phyloP scores from a whole-genome alignment of 1,139 yeast species.

The Protomyces pachydermus region DNA sequence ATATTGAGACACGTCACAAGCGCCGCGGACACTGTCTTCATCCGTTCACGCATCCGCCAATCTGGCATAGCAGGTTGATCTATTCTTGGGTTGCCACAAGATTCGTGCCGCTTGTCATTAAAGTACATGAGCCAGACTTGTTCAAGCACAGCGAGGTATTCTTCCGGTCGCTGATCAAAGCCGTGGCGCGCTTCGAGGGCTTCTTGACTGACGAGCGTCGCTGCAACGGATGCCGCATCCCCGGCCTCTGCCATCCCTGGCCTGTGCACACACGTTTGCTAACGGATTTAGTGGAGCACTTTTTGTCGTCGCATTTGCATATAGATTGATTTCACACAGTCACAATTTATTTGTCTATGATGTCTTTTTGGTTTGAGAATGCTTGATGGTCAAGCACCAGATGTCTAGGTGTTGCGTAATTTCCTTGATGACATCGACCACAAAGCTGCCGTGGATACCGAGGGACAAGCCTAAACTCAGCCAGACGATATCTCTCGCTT shows the following conservation, averaged over 20 bases:
- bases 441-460: slow-evolving; percentile 38
- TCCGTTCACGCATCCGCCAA: slow-evolving; percentile 92
- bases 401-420: slow-evolving; percentile 42
- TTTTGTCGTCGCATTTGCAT: too few relatives aligned
- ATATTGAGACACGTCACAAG: slow-evolving; percentile 80
- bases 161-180: slow-evolving; percentile 64
- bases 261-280: not conserved
- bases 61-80: slow-evolving; percentile 45
- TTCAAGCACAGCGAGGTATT: slow-evolving; percentile 60
- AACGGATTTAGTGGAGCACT: too few relatives aligned
- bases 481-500: slow-evolving; percentile 40
- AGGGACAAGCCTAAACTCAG: slow-evolving; percentile 35
- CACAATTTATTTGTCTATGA: not conserved
- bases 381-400: slow-evolving; percentile 40
- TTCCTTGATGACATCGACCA: slow-evolving; percentile 40
- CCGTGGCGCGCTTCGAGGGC: slow-evolving; percentile 55
- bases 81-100: slow-evolving; percentile 80
- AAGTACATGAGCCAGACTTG: slow-evolving; percentile 67
- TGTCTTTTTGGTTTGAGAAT: slow-evolving; percentile 6
- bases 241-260: not conserved
- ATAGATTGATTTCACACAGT: not conserved
- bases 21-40: slow-evolving; percentile 92
- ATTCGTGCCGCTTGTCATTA: slow-evolving; percentile 85
- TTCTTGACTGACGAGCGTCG: slow-evolving; percentile 1
- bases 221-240: not conserved